Base-by-base conservation (phyloP, 768 basidiomycete species). In the Psilocybe azurescens region DNA sequence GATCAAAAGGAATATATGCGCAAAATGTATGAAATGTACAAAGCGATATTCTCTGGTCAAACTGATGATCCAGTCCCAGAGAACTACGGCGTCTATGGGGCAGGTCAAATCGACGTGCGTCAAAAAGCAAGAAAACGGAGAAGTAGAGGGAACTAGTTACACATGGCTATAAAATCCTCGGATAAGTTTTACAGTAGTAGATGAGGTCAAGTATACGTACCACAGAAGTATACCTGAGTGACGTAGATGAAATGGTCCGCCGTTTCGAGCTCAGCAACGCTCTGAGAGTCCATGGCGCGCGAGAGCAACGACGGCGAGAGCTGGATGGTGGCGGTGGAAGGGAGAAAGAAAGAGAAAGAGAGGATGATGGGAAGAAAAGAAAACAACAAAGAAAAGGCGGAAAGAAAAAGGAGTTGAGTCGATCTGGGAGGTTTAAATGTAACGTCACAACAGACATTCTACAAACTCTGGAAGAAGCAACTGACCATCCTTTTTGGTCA, bases 11-110 rank as follows among this genome's bases (percentile, higher is more conserved):
- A 61, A 56, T 44, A 53, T 65, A 69, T 66, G 65, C 53, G 67
- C 66, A 59, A 63, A 60, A 61, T 44, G 49, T 51, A 49, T 20
- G 36, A 57, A 53, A 76, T 80, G 68, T 75, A 92, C 91, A 75
- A 89, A 92, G 69, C 85, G 84, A 79, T 86, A 92, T 75, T 93
- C 91, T 76, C 89, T 81, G 46, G 88, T 86, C 61, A 93, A 74
- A 73, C 89, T 89, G 70, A 90, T 87, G 71, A 90, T 79, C 91
- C 91, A 93, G 79, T 93, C 91, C 91, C 91, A 93, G 56, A 92
- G 75, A 62, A 91, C 87, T 53, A 93, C 87, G 59, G 91, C 89
- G 74, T 93, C 91, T 93, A 71, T 56, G 65, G 32, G n/a, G 18
- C 29, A 65, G 58, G 57, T 61, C 54, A 69, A 65, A 71, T 69